A percentile compares a stretch with the other conserved stretches of the same genome.
Conservation (phyloP, 768 basidiomycete genomes). For the Hebeloma cylindrosporum region DNA sequence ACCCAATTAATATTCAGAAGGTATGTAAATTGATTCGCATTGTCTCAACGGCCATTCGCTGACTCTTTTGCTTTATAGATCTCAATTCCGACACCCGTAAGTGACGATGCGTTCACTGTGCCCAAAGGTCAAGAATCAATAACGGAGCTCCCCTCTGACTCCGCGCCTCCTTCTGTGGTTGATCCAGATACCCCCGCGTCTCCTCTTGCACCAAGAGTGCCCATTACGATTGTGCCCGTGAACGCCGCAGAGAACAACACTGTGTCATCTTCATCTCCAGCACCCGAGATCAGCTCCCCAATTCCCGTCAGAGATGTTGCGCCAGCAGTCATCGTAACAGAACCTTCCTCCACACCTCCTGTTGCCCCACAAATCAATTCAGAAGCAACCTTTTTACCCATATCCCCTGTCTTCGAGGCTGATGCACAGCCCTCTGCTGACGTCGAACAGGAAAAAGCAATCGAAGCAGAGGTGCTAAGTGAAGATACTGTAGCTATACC, state of each 20-base stretch:
- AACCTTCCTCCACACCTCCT: too few relatives aligned
- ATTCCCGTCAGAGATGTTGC: too few relatives aligned
- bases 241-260: slow-evolving; percentile 1
- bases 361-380: too few relatives aligned
- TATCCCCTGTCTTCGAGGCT: too few relatives aligned
- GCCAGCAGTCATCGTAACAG: too few relatives aligned
- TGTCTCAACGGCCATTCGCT: slow-evolving; percentile 4
- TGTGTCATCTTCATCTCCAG: too few relatives aligned
- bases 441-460: too few relatives aligned
- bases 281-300: too few relatives aligned
- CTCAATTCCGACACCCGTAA: slow-evolving; percentile 30
- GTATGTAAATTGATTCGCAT: slow-evolving; percentile 23
- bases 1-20: slow-evolving; percentile 37
- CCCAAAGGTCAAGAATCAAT: slow-evolving; percentile 18
- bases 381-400: too few relatives aligned
- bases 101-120: slow-evolving; percentile 21
- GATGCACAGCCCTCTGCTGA: too few relatives aligned
- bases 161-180: slow-evolving; percentile 7
- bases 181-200: slow-evolving; percentile 3
- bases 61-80: slow-evolving; percentile 22
- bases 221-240: background rate
- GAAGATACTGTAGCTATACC: too few relatives aligned
- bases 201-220: background rate
- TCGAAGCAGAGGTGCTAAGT: too few relatives aligned
- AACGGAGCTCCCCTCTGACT: slow-evolving; percentile 14